Conservation (phyloP, 2,329 filamentous ascomycete species). For the Penicillium aurantiogriseum region DNA sequence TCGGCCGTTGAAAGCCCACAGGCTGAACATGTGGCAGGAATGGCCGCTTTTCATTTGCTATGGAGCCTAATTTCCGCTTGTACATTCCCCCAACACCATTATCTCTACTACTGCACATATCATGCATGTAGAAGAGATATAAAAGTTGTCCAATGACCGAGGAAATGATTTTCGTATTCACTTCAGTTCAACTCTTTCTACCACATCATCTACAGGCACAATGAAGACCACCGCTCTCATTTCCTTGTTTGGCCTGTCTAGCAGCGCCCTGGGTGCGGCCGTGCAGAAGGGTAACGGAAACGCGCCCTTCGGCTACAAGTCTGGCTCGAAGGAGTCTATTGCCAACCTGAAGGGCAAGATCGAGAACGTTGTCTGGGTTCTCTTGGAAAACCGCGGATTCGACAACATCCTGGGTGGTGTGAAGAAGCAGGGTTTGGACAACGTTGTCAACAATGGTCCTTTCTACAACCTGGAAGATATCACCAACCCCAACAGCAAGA, state of each 20-base stretch:
- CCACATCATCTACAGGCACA: background rate
- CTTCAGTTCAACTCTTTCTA: slow-evolving; percentile 1
- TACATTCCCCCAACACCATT: background rate
- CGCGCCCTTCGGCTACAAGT: slow-evolving; percentile 24
- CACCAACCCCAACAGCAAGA: slow-evolving; percentile 21
- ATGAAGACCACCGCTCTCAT: slow-evolving; percentile 26
- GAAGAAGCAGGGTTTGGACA: slow-evolving; percentile 37
- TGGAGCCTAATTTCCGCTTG: too few relatives aligned
- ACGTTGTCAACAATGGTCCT: slow-evolving; percentile 41
- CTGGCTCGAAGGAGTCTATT: slow-evolving; percentile 32
- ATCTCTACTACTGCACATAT: background rate
- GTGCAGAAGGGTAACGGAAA: slow-evolving; percentile 3
- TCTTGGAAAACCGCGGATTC: slow-evolving; percentile 40
- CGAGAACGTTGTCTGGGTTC: slow-evolving; percentile 36
- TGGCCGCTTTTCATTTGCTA: background rate
- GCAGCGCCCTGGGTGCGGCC: slow-evolving; percentile 18
- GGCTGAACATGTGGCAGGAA: background rate
- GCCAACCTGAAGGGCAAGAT: slow-evolving; percentile 35
- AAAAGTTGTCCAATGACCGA: slow-evolving; percentile 7
- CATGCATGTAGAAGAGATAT: slow-evolving; percentile 1
- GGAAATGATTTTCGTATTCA: slow-evolving; percentile 16
- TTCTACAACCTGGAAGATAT: slow-evolving; percentile 41
- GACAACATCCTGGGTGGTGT: slow-evolving; percentile 43
- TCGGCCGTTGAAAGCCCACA: background rate
- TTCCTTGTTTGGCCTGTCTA: slow-evolving; percentile 19